Evolutionary conservation across 192 early-diverging fungal species (phyloP).

Genomic region (Dimargaris verticillata): DNA sequence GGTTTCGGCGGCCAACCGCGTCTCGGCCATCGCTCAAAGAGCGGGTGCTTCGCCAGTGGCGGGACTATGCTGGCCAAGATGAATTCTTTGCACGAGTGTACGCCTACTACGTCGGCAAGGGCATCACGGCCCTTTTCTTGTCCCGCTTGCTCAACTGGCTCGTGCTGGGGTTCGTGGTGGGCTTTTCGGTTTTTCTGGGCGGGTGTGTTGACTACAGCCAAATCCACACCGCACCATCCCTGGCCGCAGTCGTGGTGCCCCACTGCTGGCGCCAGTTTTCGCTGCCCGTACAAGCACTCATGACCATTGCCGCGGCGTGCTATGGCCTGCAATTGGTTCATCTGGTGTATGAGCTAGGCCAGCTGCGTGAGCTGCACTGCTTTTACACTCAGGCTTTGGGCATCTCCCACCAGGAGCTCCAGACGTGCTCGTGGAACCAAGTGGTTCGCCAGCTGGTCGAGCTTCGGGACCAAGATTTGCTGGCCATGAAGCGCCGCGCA

Average conservation of each 20-base stretch:
- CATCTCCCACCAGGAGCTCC: conserved; percentile 62
- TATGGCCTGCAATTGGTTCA: conserved; percentile 61
- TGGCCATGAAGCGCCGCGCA: conserved; percentile 25
- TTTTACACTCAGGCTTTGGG: conserved; percentile 69
- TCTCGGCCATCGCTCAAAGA: conserved; percentile 25
- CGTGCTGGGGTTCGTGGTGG: conserved; percentile 75
- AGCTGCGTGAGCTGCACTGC: conserved; percentile 61
- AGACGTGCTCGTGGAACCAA: conserved; percentile 73
- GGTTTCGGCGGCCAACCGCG: too few relatives aligned
- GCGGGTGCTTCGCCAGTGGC: conserved; percentile 64
- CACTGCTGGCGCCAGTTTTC: conserved; percentile 56
- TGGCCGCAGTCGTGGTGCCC: conserved; percentile 61
- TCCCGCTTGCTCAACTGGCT: conserved; percentile 58
- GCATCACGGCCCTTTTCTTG: conserved; percentile 67
- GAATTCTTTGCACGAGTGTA: conserved; percentile 67
- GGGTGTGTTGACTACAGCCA: conserved; percentile 80
- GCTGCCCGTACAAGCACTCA: conserved; percentile 31
- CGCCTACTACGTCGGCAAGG: conserved; percentile 77
- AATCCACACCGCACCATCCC: conserved; percentile 44
- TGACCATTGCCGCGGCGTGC: conserved; percentile 50
- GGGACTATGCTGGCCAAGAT: conserved; percentile 71
- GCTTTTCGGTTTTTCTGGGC: conserved; percentile 74
- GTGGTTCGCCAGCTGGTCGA: conserved; percentile 58
- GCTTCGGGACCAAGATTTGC: conserved; percentile 47
- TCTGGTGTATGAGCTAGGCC: conserved; percentile 48